Percentiles rank a stretch among this genome's conserved stretches.
These are phyloP conservation scores for Thalassiosira livingstoniorum DNA, from an alignment of 352 stramenopile genomes.

Conservation along the genomic window DNA sequence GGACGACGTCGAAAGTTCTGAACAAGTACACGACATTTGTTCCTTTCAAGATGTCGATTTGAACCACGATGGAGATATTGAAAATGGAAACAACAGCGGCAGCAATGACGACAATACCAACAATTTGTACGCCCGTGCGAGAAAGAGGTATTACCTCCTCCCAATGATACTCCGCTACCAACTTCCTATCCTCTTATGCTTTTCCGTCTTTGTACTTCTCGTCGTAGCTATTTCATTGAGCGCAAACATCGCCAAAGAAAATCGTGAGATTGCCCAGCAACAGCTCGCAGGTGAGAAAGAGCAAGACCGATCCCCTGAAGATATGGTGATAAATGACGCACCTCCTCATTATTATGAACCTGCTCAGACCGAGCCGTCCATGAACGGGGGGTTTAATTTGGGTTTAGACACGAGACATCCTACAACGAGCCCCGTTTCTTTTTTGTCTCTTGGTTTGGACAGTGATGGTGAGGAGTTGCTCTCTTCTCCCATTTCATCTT, in stretches of 20 bases:
- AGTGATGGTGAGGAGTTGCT: too few relatives aligned
- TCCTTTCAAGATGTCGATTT: constrained; percentile 43
- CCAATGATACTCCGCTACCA: constrained; percentile 31
- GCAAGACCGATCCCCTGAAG: neutral
- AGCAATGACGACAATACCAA: neutral
- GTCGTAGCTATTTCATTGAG: constrained; percentile 23
- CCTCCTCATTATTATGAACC: neutral
- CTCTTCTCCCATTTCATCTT: too few relatives aligned
- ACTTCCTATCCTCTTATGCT: constrained; percentile 7
- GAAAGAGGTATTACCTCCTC: constrained; percentile 27
- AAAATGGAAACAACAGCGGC: neutral
- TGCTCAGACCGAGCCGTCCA: neutral
- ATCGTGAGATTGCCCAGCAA: neutral
- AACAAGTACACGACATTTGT: constrained; percentile 9
- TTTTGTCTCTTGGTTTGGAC: too few relatives aligned
- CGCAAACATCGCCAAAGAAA: neutral
- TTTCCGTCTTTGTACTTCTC: neutral
- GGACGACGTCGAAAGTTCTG: constrained; percentile 29
- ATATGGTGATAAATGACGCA: constrained; percentile 2
- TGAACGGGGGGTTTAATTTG: too few relatives aligned
- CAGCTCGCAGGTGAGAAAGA: neutral
- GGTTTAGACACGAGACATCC: too few relatives aligned
- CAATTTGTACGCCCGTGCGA: neutral
- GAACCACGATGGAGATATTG: neutral
- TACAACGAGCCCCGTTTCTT: too few relatives aligned